Conservation (phyloP, 805 yeast species). For the Starmera caribaea region DNA sequence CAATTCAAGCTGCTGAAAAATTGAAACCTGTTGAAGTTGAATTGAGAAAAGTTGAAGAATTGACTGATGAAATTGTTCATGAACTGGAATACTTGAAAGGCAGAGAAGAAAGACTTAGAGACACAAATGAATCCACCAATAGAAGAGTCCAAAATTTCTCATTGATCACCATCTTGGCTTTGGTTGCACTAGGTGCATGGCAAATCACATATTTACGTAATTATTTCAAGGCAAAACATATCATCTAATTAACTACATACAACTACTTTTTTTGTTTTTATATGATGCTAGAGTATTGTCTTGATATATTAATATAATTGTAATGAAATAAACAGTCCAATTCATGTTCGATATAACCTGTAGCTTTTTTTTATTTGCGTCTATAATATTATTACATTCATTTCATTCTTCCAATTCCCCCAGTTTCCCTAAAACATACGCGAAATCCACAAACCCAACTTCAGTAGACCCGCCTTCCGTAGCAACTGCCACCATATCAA, state of each 20-base stretch:
- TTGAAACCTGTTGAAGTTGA: conserved; percentile 90
- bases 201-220: conserved; percentile 87
- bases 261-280: background rate
- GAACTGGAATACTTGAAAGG: conserved; percentile 77
- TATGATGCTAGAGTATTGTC: background rate
- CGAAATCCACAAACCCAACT: conserved; percentile 36
- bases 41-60: conserved; percentile 76
- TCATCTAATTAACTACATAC: too few relatives aligned
- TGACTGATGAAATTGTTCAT: conserved; percentile 68
- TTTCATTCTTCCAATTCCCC: conserved; percentile 24
- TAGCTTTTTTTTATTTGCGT: too few relatives aligned
- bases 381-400: too few relatives aligned
- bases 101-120: conserved; percentile 90
- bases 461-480: conserved; percentile 26
- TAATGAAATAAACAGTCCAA: background rate
- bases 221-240: conserved; percentile 82
- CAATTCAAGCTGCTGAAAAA: conserved; percentile 85
- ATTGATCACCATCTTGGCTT: conserved; percentile 51
- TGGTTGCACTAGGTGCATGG: conserved; percentile 81
- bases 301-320: background rate
- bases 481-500: conserved; percentile 38
- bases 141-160: conserved; percentile 87
- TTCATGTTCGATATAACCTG: too few relatives aligned
- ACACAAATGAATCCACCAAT: conserved; percentile 95
- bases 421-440: conserved; percentile 36